A percentile compares a stretch with the other conserved stretches of the same genome.
phyloP scores from a whole-genome alignment of 768 basidiomycete genomes.

The Russula brevipes region DNA sequence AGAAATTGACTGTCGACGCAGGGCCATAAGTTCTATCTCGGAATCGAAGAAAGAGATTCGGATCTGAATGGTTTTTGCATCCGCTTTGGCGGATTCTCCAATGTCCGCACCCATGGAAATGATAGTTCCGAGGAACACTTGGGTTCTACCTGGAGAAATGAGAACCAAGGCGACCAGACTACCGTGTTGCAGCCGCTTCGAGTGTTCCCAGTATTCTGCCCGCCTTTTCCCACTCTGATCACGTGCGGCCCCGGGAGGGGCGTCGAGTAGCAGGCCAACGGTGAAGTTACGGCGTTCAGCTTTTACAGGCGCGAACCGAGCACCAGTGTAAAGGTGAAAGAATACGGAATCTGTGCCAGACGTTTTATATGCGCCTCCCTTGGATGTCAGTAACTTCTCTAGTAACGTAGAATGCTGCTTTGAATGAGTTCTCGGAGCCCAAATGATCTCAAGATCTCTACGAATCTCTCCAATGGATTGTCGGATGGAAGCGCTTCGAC shows the following conservation, averaged over 20 bases:
- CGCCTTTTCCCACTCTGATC: constrained; percentile 37
- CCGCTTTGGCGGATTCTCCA: constrained; percentile 38
- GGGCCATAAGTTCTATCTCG: constrained; percentile 44
- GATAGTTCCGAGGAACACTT: constrained; percentile 51
- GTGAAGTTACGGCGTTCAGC: constrained; percentile 52
- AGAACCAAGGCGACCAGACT: constrained; percentile 56
- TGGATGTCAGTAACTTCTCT: constrained; percentile 40
- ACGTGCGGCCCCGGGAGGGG: constrained; percentile 56
- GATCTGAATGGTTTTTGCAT: constrained; percentile 38
- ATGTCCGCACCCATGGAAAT: constrained; percentile 43
- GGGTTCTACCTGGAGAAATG: constrained; percentile 28
- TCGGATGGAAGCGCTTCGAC: constrained; percentile 24
- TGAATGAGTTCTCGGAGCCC: background rate
- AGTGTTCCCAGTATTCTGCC: constrained; percentile 55
- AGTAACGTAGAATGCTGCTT: constrained; percentile 37
- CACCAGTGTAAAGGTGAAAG: constrained; percentile 60
- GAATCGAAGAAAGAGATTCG: constrained; percentile 62
- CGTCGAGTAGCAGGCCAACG: constrained; percentile 41
- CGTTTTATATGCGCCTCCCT: constrained; percentile 54
- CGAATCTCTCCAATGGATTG: constrained; percentile 22
- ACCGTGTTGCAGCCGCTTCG: constrained; percentile 56
- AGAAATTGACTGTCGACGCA: constrained; percentile 35
- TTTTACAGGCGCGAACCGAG: constrained; percentile 41
- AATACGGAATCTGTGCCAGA: constrained; percentile 45
- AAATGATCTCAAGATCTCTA: constrained; percentile 24